Evolutionary conservation across 352 stramenopile genomes (phyloP).

Genomic region (Pythium rishiriense): DNA sequence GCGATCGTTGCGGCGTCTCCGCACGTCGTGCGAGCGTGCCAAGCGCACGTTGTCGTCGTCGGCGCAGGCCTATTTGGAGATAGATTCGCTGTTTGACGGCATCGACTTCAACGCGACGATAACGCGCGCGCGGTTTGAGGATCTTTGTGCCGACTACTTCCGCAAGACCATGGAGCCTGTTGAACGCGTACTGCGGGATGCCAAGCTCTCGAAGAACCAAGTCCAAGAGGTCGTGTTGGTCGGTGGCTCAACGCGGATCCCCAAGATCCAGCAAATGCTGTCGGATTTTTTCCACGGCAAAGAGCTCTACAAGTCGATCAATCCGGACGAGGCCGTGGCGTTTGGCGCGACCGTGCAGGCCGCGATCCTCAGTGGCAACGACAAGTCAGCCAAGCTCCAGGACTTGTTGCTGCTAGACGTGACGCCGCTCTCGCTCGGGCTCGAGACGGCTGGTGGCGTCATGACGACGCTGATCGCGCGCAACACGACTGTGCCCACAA

Average conservation of each 20-base stretch:
- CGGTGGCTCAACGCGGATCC: conserved; percentile 60
- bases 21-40: conserved; percentile 92
- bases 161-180: conserved; percentile 88
- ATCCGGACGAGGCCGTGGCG: conserved; percentile 79
- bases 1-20: conserved; percentile 88
- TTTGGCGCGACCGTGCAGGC: conserved; percentile 78
- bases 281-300: conserved; percentile 64
- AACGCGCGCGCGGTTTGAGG: conserved; percentile 90
- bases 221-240: conserved; percentile 83
- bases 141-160: conserved; percentile 89
- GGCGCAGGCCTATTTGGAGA: conserved; percentile 93
- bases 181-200: conserved; percentile 82
- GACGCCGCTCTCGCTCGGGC: conserved; percentile 78
- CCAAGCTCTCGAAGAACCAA: conserved; percentile 87
- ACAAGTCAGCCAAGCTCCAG: conserved; percentile 80
- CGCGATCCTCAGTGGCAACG: conserved; percentile 56
- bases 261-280: conserved; percentile 54
- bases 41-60: conserved; percentile 94
- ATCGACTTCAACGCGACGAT: conserved; percentile 93
- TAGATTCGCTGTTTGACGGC: conserved; percentile 93
- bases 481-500: conserved; percentile 86
- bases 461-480: conserved; percentile 89
- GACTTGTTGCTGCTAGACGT: conserved; percentile 89
- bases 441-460: conserved; percentile 87
- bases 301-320: conserved; percentile 74